These are phyloP conservation scores for Epichloe uncinata DNA, from an alignment of 2,329 filamentous ascomycete species.

Conservation along the genomic window DNA sequence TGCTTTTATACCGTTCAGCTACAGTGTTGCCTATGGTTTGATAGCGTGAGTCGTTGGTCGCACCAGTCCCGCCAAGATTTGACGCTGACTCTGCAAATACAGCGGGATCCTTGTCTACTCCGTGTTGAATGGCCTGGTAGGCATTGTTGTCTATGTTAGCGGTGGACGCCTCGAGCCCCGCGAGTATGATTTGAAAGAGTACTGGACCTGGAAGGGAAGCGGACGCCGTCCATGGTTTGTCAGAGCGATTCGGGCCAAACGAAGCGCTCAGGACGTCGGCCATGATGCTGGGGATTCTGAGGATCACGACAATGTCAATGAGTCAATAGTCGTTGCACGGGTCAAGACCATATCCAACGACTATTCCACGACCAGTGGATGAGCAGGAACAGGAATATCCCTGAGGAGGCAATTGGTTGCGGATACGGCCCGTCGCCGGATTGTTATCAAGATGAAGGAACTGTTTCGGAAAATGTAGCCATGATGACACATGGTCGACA, in stretches of 20 bases:
- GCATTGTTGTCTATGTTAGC: conserved; percentile 29
- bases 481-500: not conserved
- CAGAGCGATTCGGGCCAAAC: conserved; percentile 19
- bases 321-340: not conserved
- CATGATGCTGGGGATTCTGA: not conserved
- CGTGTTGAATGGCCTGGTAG: conserved; percentile 34
- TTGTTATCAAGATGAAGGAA: not conserved
- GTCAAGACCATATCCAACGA: conserved; percentile 6
- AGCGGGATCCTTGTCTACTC: conserved; percentile 43
- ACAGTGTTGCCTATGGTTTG: conserved; percentile 65
- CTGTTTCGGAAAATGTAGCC: not conserved
- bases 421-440: too few relatives aligned
- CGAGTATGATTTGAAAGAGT: conserved; percentile 41
- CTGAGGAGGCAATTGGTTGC: too few relatives aligned
- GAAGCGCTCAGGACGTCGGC: not conserved
- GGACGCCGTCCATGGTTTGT: conserved; percentile 36
- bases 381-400: not conserved
- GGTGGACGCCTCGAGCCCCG: conserved; percentile 31
- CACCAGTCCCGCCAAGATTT: not conserved
- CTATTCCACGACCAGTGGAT: conserved; percentile 2
- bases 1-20: conserved; percentile 64
- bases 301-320: not conserved
- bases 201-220: conserved; percentile 39
- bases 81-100: conserved; percentile 3
- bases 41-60: conserved; percentile 43